Evolutionary conservation across 1,139 yeast genomes (phyloP).

Genomic region (Geotrichum bryndzae): DNA sequence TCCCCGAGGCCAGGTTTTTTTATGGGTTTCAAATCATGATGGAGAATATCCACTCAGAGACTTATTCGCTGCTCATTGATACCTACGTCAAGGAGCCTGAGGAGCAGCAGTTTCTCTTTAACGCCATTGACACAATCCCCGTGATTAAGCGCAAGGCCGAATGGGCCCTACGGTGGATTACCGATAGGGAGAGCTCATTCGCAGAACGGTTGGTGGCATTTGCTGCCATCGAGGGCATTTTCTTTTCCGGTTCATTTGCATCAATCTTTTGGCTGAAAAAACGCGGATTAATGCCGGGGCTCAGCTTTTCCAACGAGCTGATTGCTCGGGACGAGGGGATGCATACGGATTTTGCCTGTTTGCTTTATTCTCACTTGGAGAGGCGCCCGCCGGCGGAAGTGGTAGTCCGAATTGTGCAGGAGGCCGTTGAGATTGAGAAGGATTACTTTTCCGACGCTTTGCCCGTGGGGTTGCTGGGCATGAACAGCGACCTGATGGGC

Average conservation of each 20-base stretch:
- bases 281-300: conserved; percentile 97
- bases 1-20: conserved; percentile 97
- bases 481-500: conserved; percentile 88
- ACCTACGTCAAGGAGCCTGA: conserved; percentile 92
- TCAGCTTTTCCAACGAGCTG: conserved; percentile 92
- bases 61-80: conserved; percentile 89
- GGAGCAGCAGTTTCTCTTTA: conserved; percentile 81
- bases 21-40: conserved; percentile 99
- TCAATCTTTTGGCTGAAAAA: conserved; percentile 97
- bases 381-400: conserved; percentile 77
- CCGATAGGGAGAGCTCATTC: conserved; percentile 76
- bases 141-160: conserved; percentile 94
- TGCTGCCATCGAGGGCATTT: conserved; percentile 98
- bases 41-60: conserved; percentile 98
- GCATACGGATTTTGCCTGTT: conserved; percentile 97
- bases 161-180: conserved; percentile 97
- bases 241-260: conserved; percentile 96
- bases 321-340: conserved; percentile 98
- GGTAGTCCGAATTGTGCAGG: conserved; percentile 80
- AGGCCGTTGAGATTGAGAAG: conserved; percentile 93
- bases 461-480: conserved; percentile 86
- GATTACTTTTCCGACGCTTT: conserved; percentile 90
- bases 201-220: conserved; percentile 96
- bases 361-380: conserved; percentile 85
- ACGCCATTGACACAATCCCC: conserved; percentile 91